Percentiles rank a stretch among this genome's conserved stretches.
phyloP scores from a whole-genome alignment of 768 basidiomycete species.

The Podaxis sp. region DNA sequence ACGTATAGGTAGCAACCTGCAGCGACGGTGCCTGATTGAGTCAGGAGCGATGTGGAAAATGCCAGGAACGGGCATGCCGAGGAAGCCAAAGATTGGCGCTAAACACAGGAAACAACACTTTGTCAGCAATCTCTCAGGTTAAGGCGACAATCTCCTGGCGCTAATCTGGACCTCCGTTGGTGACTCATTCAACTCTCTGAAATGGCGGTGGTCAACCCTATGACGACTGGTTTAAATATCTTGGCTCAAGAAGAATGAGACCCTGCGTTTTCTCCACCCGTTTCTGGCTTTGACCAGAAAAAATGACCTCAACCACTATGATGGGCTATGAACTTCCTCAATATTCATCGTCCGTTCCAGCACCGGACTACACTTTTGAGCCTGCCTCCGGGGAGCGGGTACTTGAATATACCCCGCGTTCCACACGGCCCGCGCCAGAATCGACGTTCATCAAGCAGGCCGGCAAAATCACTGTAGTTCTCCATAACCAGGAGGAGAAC shows the following conservation, averaged over 20 bases:
- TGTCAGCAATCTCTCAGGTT: constrained; percentile 3
- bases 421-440: constrained; percentile 26
- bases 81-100: background rate
- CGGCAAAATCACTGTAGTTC: constrained; percentile 38
- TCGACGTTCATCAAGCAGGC: constrained; percentile 39
- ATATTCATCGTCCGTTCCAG: constrained; percentile 53
- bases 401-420: constrained; percentile 47
- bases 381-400: constrained; percentile 50
- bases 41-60: background rate
- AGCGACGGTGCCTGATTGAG: constrained; percentile 2
- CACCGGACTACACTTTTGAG: constrained; percentile 57
- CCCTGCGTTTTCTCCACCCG: background rate
- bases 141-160: background rate
- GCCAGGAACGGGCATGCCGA: background rate
- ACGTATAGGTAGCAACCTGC: background rate
- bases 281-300: constrained; percentile 9
- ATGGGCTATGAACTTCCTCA: constrained; percentile 34
- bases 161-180: background rate
- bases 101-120: background rate
- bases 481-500: constrained; percentile 46
- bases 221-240: background rate
- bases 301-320: constrained; percentile 5
- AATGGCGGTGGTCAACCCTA: background rate
- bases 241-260: background rate
- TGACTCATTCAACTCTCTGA: background rate